Evolutionary conservation across 306 rosid genomes (phyloP).

Genomic region (Pterocarpus macrocarpus): DNA sequence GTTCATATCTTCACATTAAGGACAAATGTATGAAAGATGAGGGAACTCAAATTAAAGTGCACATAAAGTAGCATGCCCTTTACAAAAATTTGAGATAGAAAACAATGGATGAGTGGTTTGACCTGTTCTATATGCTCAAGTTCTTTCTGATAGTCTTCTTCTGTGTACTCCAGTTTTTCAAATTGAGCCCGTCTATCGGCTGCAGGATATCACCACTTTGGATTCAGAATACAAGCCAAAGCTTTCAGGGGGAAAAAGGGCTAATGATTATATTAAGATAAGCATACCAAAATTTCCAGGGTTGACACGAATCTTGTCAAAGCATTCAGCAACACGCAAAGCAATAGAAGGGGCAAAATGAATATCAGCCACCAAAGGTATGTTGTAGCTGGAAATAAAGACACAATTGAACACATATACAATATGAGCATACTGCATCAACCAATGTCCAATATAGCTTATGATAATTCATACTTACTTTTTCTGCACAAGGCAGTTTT

Average conservation of each 20-base stretch:
- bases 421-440: slow-evolving; percentile 14
- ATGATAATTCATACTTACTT: slow-evolving; percentile 65
- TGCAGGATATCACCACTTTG: slow-evolving; percentile 55
- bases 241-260: not conserved
- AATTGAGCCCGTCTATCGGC: slow-evolving; percentile 99
- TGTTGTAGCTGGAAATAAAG: slow-evolving; percentile 71
- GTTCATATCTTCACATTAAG: not conserved
- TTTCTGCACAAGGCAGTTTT: slow-evolving; percentile 91
- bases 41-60: slow-evolving; percentile 1
- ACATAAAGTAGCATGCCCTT: slow-evolving; percentile 17
- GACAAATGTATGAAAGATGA: slow-evolving; percentile 16
- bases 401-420: slow-evolving; percentile 34
- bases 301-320: slow-evolving; percentile 94
- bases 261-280: slow-evolving; percentile 11
- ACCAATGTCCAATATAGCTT: slow-evolving; percentile 28
- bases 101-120: slow-evolving; percentile 21
- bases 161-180: slow-evolving; percentile 85
- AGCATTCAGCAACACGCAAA: slow-evolving; percentile 89
- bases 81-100: slow-evolving; percentile 4
- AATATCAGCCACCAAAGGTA: slow-evolving; percentile 91
- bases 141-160: slow-evolving; percentile 93
- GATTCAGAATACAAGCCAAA: slow-evolving; percentile 38
- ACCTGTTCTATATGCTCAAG: slow-evolving; percentile 99
- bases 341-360: slow-evolving; percentile 92
- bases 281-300: slow-evolving; percentile 89